Percentiles rank a stretch among this genome's conserved stretches.
phyloP scores from a whole-genome alignment of 352 stramenopile species.

The Phytopythium oedochilum region DNA sequence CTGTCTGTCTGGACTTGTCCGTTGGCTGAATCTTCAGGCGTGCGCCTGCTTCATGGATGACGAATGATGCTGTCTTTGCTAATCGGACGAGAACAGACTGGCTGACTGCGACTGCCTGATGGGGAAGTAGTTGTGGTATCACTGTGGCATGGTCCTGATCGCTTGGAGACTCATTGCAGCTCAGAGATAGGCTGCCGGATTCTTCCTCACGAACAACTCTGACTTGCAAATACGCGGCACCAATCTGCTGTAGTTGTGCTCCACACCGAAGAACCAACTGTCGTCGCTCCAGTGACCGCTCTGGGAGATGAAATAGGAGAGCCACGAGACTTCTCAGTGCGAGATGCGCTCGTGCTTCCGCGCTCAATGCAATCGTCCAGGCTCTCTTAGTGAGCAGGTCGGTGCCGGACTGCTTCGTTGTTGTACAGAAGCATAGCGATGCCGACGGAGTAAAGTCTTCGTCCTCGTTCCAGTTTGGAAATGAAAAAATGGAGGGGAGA shows the following conservation, averaged over 20 bases:
- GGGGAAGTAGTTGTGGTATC: neutral
- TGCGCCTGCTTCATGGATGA: neutral
- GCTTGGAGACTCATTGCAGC: neutral
- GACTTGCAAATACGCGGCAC: too few species aligned
- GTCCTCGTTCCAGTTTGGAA: slow-evolving; percentile 7
- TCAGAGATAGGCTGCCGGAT: neutral
- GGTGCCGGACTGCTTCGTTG: neutral
- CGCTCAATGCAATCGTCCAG: slow-evolving; percentile 11
- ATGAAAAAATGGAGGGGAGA: slow-evolving; percentile 39
- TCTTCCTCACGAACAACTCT: too few species aligned
- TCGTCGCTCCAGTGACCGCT: slow-evolving; percentile 27
- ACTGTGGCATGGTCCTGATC: neutral
- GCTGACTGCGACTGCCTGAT: neutral
- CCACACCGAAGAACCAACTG: slow-evolving; percentile 5
- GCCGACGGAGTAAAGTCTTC: too few species aligned
- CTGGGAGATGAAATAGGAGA: slow-evolving; percentile 27
- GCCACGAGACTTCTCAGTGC: slow-evolving; percentile 26
- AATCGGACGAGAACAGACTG: neutral
- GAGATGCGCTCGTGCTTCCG: slow-evolving; percentile 23
- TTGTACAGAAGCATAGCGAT: neutral
- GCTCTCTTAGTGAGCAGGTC: neutral
- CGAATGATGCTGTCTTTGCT: neutral
- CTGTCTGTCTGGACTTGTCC: too few species aligned
- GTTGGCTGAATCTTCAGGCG: neutral
- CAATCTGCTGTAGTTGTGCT: neutral